phyloP scores from a whole-genome alignment of 257 asterid genomes.

The Solanum etuberosum region DNA sequence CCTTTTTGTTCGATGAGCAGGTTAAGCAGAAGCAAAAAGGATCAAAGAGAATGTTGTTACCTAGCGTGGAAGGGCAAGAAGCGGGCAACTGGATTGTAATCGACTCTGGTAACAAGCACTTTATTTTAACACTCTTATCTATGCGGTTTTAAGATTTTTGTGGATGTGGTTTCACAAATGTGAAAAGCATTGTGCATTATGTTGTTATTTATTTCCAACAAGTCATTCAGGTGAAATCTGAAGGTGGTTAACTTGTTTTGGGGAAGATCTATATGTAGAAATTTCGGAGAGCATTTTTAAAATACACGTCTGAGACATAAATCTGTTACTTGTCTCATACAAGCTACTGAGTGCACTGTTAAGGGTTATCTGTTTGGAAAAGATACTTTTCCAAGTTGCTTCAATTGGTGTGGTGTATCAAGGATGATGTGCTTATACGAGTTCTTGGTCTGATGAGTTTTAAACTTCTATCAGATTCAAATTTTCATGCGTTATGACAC shows the following conservation, averaged over 20 bases:
- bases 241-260: not conserved
- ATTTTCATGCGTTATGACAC: not conserved
- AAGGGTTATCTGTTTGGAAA: not conserved
- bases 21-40: conserved; percentile 95
- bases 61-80: conserved; percentile 86
- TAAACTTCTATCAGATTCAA: not conserved
- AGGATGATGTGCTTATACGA: not conserved
- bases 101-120: conserved; percentile 54
- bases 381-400: not conserved
- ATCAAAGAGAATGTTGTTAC: conserved; percentile 70
- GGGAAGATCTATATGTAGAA: not conserved
- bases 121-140: not conserved
- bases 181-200: not conserved
- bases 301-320: not conserved
- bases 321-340: not conserved
- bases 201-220: not conserved
- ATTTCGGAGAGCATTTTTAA: not conserved
- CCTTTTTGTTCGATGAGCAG: conserved; percentile 31
- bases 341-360: not conserved
- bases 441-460: not conserved
- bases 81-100: conserved; percentile 93
- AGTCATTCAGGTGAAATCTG: not conserved
- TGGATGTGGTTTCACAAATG: not conserved
- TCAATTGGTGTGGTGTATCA: not conserved
- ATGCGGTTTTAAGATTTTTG: not conserved